Conservation (phyloP, 176 grass and related monocot species). For the Hyparrhenia diplandra region DNA sequence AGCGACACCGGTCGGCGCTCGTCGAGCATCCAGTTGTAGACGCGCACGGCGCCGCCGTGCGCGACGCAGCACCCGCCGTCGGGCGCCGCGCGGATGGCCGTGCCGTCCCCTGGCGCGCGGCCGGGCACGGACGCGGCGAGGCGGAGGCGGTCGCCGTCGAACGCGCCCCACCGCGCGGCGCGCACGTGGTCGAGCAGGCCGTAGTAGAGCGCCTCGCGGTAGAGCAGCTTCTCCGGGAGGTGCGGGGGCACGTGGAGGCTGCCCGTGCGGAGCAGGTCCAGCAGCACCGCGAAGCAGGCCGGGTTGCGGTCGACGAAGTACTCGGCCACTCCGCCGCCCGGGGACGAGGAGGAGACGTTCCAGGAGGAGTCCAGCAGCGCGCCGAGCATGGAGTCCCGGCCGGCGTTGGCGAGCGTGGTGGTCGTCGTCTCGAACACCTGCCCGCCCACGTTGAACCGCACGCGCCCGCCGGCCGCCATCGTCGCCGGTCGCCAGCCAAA, state of each 20-base stretch:
- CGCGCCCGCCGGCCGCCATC: constrained; percentile 39
- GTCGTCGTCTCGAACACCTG: constrained; percentile 90
- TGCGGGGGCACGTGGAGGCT: constrained; percentile 67
- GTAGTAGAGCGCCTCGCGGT: constrained; percentile 86
- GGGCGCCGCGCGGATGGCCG: constrained; percentile 72
- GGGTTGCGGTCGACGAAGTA: constrained; percentile 97
- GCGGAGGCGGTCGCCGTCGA: constrained; percentile 72
- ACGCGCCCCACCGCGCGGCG: constrained; percentile 66
- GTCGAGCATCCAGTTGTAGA: constrained; percentile 97
- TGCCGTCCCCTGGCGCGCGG: constrained; percentile 77
- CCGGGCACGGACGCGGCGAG: constrained; percentile 51
- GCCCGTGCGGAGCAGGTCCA: constrained; percentile 87
- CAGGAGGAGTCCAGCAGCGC: constrained; percentile 92
- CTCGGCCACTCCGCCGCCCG: constrained; percentile 3
- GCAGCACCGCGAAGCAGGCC: constrained; percentile 78
- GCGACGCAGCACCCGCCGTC: constrained; percentile 96
- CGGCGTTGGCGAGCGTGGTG: constrained; percentile 89
- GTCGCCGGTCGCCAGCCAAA: not conserved
- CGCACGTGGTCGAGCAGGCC: constrained; percentile 78
- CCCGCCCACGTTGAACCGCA: constrained; percentile 95
- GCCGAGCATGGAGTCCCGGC: constrained; percentile 87
- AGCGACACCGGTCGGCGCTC: constrained; percentile 67
- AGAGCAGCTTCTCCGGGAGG: constrained; percentile 79
- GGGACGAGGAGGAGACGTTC: constrained; percentile 33
- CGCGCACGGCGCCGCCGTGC: constrained; percentile 79